Conservation (phyloP, 805 yeast genomes). For the Saturnispora sekii region DNA sequence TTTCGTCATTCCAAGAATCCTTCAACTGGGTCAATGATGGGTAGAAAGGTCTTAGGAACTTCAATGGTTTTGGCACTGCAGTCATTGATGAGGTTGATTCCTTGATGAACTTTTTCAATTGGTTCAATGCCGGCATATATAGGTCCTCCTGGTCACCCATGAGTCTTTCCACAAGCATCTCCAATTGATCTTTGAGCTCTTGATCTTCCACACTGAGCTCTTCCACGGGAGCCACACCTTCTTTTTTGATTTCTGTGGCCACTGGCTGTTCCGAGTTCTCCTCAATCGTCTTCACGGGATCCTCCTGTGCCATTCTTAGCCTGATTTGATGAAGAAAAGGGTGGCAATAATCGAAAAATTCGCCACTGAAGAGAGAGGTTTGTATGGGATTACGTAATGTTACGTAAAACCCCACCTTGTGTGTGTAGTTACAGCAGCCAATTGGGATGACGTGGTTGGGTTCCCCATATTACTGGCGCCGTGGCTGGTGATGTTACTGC, state of each 20-base stretch:
- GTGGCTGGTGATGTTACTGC: too few species aligned
- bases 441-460: too few species aligned
- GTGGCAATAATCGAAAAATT: background rate
- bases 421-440: too few species aligned
- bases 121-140: slow-evolving; percentile 52
- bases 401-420: background rate
- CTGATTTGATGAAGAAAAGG: background rate
- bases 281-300: slow-evolving; percentile 9
- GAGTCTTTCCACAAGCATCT: slow-evolving; percentile 73
- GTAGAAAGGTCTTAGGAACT: slow-evolving; percentile 85
- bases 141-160: slow-evolving; percentile 41
- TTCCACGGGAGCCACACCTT: slow-evolving; percentile 39
- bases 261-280: too few species aligned
- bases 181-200: slow-evolving; percentile 78
- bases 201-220: slow-evolving; percentile 91
- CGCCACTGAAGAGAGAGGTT: slow-evolving; percentile 1
- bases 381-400: background rate
- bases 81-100: slow-evolving; percentile 98
- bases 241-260: too few species aligned
- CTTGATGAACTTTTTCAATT: slow-evolving; percentile 68
- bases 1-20: slow-evolving; percentile 48
- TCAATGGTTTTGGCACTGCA: slow-evolving; percentile 97
- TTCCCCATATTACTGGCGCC: too few species aligned
- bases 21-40: slow-evolving; percentile 56
- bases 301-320: background rate